Conservation (phyloP, 1,139 yeast species). For the Geotrichum australiense region DNA sequence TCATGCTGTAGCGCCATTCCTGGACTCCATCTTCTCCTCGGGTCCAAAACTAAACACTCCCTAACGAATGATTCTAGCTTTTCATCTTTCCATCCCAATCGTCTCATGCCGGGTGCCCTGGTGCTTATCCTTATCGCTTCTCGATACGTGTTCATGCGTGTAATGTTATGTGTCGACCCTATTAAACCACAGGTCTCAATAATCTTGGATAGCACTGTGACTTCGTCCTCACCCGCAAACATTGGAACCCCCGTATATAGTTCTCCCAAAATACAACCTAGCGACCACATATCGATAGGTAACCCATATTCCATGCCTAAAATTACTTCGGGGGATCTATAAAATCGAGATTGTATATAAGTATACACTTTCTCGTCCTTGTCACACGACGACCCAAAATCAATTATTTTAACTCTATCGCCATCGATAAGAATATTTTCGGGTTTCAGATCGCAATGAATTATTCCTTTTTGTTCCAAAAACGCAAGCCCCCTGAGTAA, state of each 20-base stretch:
- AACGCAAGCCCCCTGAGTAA: slow-evolving; percentile 52
- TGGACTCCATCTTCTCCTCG: slow-evolving; percentile 42
- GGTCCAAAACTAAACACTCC: slow-evolving; percentile 48
- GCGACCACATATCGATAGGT: slow-evolving; percentile 75
- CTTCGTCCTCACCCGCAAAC: slow-evolving; percentile 64
- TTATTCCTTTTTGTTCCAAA: slow-evolving; percentile 50
- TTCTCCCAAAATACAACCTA: slow-evolving; percentile 65
- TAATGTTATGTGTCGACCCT: slow-evolving; percentile 38
- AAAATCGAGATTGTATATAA: slow-evolving; percentile 91
- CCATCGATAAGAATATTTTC: slow-evolving; percentile 80
- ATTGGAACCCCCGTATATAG: slow-evolving; percentile 59
- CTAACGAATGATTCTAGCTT: slow-evolving; percentile 29
- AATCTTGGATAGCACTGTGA: slow-evolving; percentile 54
- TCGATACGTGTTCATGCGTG: slow-evolving; percentile 1
- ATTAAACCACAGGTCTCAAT: slow-evolving; percentile 50
- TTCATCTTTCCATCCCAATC: not conserved
- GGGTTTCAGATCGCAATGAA: slow-evolving; percentile 91
- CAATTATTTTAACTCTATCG: slow-evolving; percentile 87
- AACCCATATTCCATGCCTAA: slow-evolving; percentile 68
- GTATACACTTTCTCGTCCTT: slow-evolving; percentile 86
- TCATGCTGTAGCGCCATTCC: slow-evolving; percentile 41
- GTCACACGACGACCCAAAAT: slow-evolving; percentile 95
- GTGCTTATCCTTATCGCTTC: not conserved
- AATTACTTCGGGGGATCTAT: slow-evolving; percentile 86
- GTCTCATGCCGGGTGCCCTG: not conserved